These are phyloP conservation scores for Raffaelea arxii DNA, from an alignment of 2,329 filamentous ascomycete species.

Conservation along the genomic window DNA sequence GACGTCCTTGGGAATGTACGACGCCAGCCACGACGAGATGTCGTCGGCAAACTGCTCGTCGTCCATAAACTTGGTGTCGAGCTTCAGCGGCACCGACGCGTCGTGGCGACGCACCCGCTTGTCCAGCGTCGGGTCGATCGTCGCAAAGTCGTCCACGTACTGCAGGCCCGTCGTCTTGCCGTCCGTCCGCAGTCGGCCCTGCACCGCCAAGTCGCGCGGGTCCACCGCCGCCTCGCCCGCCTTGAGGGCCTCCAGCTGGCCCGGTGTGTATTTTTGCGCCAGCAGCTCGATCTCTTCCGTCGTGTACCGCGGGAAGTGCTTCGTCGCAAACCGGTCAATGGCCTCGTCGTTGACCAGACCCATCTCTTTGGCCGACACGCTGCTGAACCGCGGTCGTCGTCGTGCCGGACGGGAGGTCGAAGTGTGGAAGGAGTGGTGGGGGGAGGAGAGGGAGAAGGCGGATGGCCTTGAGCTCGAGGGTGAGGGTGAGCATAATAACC, in stretches of 20 bases:
- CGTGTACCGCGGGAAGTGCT: constrained; percentile 55
- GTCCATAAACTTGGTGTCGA: constrained; percentile 45
- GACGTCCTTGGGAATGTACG: constrained; percentile 21
- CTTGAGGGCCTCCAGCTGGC: constrained; percentile 73
- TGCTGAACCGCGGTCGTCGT: constrained; percentile 40
- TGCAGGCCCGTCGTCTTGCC: constrained; percentile 50
- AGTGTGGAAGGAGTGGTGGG: constrained; percentile 34
- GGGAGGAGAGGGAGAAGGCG: constrained; percentile 4
- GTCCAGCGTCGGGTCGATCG: constrained; percentile 70
- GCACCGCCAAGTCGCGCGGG: constrained; percentile 61
- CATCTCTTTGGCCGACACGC: constrained; percentile 40
- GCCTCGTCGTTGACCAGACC: constrained; percentile 35
- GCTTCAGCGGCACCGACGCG: constrained; percentile 15
- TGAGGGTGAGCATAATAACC: background rate
- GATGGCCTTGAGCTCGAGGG: background rate
- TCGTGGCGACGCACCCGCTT: constrained; percentile 37
- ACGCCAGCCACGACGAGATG: constrained; percentile 36
- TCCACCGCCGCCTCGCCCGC: constrained; percentile 71
- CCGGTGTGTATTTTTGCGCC: constrained; percentile 60
- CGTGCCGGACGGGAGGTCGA: constrained; percentile 36
- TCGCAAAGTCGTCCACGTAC: constrained; percentile 77
- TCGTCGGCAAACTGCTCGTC: constrained; percentile 52
- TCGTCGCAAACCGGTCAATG: constrained; percentile 32
- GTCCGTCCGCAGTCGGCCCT: constrained; percentile 64
- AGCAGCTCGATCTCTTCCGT: constrained; percentile 55